Evolutionary conservation across 768 basidiomycete species (phyloP).

Genomic region (Macrolepiota fuliginosa): DNA sequence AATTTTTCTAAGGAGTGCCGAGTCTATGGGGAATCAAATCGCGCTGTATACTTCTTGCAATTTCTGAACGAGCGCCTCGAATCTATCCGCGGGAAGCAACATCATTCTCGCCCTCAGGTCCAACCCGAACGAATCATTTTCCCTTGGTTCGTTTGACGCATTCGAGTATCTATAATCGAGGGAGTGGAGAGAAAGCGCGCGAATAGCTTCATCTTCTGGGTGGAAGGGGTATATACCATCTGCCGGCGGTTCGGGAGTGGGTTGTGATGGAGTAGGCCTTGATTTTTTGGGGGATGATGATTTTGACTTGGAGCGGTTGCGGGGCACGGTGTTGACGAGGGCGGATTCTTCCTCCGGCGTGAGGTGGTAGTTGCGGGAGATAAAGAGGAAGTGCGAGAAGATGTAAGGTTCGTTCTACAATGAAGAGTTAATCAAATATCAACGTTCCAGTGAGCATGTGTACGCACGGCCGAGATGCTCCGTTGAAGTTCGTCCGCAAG

Average conservation of each 20-base stretch:
- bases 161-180: constrained; percentile 53
- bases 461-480: constrained; percentile 62
- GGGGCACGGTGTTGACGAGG: constrained; percentile 40
- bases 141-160: constrained; percentile 43
- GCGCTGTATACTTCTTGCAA: constrained; percentile 8
- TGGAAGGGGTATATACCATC: constrained; percentile 76
- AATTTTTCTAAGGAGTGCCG: background rate
- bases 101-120: constrained; percentile 70
- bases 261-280: constrained; percentile 15
- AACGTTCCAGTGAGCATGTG: background rate
- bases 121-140: constrained; percentile 68
- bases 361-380: constrained; percentile 79
- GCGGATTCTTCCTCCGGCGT: constrained; percentile 65
- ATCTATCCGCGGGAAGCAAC: constrained; percentile 40
- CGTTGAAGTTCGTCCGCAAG: constrained; percentile 77
- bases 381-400: constrained; percentile 73
- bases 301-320: constrained; percentile 39
- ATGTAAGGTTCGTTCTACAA: constrained; percentile 55
- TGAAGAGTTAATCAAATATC: background rate
- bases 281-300: constrained; percentile 21
- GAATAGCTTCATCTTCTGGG: constrained; percentile 79
- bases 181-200: constrained; percentile 50
- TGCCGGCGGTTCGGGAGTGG: constrained; percentile 23
- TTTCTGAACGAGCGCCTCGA: constrained; percentile 3
- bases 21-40: background rate